phyloP scores from a whole-genome alignment of 768 basidiomycete species.

The Trametes meyenii region DNA sequence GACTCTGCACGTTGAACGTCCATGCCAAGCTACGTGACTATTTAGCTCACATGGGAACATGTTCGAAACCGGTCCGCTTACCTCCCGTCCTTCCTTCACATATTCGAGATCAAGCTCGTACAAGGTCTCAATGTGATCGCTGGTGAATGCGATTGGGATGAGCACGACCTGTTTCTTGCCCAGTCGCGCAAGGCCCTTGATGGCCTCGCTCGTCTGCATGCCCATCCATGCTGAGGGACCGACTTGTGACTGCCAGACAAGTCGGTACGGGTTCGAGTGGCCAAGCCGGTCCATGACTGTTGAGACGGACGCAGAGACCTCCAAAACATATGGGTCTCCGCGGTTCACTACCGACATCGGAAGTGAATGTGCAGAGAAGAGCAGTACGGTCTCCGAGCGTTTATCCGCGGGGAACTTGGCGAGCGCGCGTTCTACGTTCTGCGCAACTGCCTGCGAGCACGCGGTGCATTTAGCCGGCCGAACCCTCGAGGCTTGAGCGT shows the following conservation, averaged over 20 bases:
- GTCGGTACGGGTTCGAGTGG: conserved; percentile 82
- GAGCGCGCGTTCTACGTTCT: conserved; percentile 83
- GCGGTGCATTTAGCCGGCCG: not conserved
- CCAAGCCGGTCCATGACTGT: conserved; percentile 90
- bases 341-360: conserved; percentile 99
- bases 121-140: conserved; percentile 98
- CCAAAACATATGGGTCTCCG: conserved; percentile 94
- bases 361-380: conserved; percentile 97
- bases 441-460: conserved; percentile 75
- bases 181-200: conserved; percentile 82
- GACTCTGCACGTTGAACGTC: conserved; percentile 88
- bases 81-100: conserved; percentile 86
- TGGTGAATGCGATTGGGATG: conserved; percentile 97
- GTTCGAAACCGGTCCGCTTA: conserved; percentile 38
- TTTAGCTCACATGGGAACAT: not conserved
- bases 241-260: conserved; percentile 98
- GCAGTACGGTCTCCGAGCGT: conserved; percentile 75
- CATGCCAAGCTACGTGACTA: conserved; percentile 73
- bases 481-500: not conserved
- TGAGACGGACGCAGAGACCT: conserved; percentile 92
- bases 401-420: conserved; percentile 72
- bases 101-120: conserved; percentile 97
- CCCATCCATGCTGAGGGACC: conserved; percentile 99
- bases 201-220: conserved; percentile 88
- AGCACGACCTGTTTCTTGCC: conserved; percentile 79